Evolutionary conservation across 345 rosid species (phyloP).

Genomic region (Acer negundo): DNA sequence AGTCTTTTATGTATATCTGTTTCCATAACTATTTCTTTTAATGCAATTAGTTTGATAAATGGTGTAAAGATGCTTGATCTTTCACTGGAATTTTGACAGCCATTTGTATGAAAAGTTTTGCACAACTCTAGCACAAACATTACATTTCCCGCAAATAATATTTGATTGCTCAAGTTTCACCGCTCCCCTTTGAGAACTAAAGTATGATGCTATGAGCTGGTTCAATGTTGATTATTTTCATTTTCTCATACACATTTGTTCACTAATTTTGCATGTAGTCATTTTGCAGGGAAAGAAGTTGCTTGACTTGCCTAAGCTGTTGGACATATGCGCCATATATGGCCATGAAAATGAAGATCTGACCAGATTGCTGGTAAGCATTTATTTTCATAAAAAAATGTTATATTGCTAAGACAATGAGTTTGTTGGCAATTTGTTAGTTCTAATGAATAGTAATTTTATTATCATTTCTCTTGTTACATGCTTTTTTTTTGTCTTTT

Average conservation of each 20-base stretch:
- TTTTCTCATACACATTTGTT: constrained; percentile 37
- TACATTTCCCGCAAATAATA: not conserved
- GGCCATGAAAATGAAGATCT: constrained; percentile 92
- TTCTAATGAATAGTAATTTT: not conserved
- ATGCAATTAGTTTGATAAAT: not conserved
- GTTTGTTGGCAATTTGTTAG: not conserved
- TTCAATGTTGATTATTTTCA: not conserved
- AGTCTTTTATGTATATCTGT: not conserved
- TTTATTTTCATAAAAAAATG: not conserved
- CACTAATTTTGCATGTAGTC: constrained; percentile 56
- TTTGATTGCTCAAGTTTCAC: not conserved
- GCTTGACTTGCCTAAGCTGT: constrained; percentile 89
- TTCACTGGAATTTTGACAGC: not conserved
- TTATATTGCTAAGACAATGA: not conserved
- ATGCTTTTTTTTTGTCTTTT: not conserved
- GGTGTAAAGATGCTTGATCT: not conserved
- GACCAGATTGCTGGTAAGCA: constrained; percentile 70
- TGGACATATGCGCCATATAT: constrained; percentile 89
- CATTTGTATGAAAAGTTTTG: not conserved
- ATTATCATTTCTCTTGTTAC: not conserved
- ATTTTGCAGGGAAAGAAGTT: constrained; percentile 90
- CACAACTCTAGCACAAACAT: not conserved
- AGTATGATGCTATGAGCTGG: not conserved
- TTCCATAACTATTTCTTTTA: not conserved
- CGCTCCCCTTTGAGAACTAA: not conserved